These are phyloP conservation scores for Amanita pallidorosea DNA, from an alignment of 768 basidiomycete species.

Conservation along the genomic window DNA sequence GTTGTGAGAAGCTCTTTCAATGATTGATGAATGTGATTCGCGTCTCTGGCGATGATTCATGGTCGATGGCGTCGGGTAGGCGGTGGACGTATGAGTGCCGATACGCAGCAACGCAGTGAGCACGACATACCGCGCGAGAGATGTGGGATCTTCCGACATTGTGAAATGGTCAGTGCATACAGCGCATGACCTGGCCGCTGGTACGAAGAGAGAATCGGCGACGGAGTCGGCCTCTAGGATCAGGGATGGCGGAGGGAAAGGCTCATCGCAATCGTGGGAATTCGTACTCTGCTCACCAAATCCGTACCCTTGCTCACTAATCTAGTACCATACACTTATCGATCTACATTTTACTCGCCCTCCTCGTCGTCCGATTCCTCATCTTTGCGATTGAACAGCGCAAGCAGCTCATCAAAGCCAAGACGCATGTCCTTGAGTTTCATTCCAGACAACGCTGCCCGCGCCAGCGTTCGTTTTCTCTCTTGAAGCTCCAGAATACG, in stretches of 20 bases:
- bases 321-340: too few species aligned
- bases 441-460: slow-evolving; percentile 80
- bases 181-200: slow-evolving; percentile 22
- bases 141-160: slow-evolving; percentile 35
- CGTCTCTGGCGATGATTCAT: slow-evolving; percentile 44
- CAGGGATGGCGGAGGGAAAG: slow-evolving; percentile 1
- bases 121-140: slow-evolving; percentile 30
- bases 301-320: too few species aligned
- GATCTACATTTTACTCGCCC: neutral
- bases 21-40: slow-evolving; percentile 61
- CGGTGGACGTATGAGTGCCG: neutral
- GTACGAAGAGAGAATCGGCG: neutral
- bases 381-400: slow-evolving; percentile 55
- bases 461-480: slow-evolving; percentile 78
- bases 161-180: slow-evolving; percentile 12
- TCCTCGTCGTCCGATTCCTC: slow-evolving; percentile 42
- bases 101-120: slow-evolving; percentile 1
- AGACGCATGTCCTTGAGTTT: slow-evolving; percentile 80
- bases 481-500: slow-evolving; percentile 88
- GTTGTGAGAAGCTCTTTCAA: slow-evolving; percentile 68
- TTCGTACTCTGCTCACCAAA: neutral
- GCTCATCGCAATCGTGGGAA: slow-evolving; percentile 5
- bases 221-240: slow-evolving; percentile 2
- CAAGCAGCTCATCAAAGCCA: slow-evolving; percentile 77
- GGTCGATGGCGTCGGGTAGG: neutral